Conservation (phyloP, 768 basidiomycete species). For the Mrakia hoshinonis region DNA sequence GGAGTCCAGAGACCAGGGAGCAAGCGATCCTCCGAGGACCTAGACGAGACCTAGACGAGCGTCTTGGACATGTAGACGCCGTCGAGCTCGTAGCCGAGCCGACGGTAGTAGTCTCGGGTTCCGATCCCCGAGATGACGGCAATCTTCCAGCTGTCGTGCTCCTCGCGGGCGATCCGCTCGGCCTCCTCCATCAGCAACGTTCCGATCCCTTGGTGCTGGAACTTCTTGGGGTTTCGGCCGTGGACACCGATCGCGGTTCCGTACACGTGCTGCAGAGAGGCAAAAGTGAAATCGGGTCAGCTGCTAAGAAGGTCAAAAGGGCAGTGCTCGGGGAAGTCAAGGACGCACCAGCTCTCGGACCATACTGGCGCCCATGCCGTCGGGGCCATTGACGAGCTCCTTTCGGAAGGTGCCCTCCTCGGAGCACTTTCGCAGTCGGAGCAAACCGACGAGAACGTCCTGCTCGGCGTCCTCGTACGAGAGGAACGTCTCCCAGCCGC, state of each 20-base stretch:
- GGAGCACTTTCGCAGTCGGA: slow-evolving; percentile 87
- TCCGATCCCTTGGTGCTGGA: slow-evolving; percentile 97
- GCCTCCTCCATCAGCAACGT: slow-evolving; percentile 98
- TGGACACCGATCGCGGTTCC: slow-evolving; percentile 97
- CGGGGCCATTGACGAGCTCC: slow-evolving; percentile 65
- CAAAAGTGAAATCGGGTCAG: not conserved
- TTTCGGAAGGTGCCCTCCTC: slow-evolving; percentile 95
- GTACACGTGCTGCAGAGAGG: slow-evolving; percentile 52
- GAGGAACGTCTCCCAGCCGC: slow-evolving; percentile 98
- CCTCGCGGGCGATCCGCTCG: slow-evolving; percentile 91
- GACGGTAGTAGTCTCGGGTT: slow-evolving; percentile 91
- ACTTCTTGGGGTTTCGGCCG: slow-evolving; percentile 93
- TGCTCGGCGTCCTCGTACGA: slow-evolving; percentile 97
- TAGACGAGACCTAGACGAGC: slow-evolving; percentile 26
- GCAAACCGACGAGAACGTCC: slow-evolving; percentile 88
- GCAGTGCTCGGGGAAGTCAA: no score
- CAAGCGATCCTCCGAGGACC: no score
- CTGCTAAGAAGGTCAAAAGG: not conserved
- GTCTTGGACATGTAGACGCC: slow-evolving; percentile 96
- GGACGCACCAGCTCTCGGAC: slow-evolving; percentile 69
- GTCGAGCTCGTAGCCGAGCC: slow-evolving; percentile 86
- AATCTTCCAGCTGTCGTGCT: slow-evolving; percentile 88
- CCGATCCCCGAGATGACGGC: slow-evolving; percentile 98
- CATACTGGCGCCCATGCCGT: slow-evolving; percentile 76
- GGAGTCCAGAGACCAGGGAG: no score